phyloP scores from a whole-genome alignment of 306 rosid species.

The Vachellia collinsii region DNA sequence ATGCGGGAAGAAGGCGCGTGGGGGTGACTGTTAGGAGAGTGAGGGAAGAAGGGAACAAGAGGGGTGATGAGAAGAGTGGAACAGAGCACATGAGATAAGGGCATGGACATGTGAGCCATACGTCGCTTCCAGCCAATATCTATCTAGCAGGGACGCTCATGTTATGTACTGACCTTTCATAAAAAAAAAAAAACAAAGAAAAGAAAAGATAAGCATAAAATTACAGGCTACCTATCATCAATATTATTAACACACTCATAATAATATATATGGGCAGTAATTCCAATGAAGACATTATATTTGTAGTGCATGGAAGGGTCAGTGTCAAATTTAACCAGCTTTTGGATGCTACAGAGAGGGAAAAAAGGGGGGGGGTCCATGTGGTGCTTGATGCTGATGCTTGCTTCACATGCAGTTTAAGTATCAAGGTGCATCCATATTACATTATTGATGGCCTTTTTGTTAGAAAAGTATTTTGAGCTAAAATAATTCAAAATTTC shows the following conservation, averaged over 20 bases:
- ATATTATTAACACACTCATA: no score
- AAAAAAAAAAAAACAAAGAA: no score
- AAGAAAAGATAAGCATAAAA: no score
- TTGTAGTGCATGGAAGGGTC: background rate
- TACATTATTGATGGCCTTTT: no score
- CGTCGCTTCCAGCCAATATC: slow-evolving; percentile 46
- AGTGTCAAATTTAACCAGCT: slow-evolving; percentile 10
- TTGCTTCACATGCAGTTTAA: slow-evolving; percentile 51
- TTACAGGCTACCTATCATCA: background rate
- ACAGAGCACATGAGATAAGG: slow-evolving; percentile 46
- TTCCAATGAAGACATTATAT: no score
- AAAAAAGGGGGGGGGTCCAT: slow-evolving; percentile 37
- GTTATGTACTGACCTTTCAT: no score
- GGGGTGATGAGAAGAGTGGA: slow-evolving; percentile 32
- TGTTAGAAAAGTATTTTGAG: no score
- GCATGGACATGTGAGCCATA: slow-evolving; percentile 48
- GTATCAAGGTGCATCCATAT: slow-evolving; percentile 29
- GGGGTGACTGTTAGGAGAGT: background rate
- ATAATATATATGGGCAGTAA: no score
- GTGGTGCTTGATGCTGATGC: slow-evolving; percentile 23
- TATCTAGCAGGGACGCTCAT: background rate
- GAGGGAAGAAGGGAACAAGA: slow-evolving; percentile 36
- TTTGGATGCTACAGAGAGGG: slow-evolving; percentile 20
- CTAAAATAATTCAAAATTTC: no score
- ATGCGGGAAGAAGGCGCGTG: slow-evolving; percentile 38